Conservation (phyloP, 306 rosid genomes). For the Dryas alaskensis region DNA sequence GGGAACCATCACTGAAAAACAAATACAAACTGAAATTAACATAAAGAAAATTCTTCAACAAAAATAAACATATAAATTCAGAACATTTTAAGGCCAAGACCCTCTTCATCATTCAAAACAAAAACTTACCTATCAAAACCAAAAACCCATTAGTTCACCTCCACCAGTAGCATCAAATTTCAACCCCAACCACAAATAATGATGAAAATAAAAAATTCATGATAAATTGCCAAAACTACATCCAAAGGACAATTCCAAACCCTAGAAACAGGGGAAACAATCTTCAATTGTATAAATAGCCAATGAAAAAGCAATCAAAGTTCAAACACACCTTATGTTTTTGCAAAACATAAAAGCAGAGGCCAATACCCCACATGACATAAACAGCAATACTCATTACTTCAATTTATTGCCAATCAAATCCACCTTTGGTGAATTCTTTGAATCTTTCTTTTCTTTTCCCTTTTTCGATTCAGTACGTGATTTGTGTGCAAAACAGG, state of each 20-base stretch:
- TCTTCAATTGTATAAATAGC: constrained; percentile 13
- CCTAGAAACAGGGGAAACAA: constrained; percentile 18
- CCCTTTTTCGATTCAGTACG: neutral
- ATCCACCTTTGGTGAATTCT: constrained; percentile 39
- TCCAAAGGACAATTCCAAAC: constrained; percentile 9
- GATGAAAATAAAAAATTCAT: neutral
- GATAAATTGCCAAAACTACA: neutral
- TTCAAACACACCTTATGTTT: constrained; percentile 47
- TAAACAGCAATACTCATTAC: constrained; percentile 42
- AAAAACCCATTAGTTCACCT: constrained; percentile 23
- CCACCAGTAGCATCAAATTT: constrained; percentile 22
- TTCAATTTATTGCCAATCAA: constrained; percentile 32
- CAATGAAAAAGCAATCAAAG: neutral
- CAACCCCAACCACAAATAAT: constrained; percentile 7
- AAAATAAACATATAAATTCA: neutral
- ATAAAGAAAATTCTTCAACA: constrained; percentile 19
- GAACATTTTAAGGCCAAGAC: constrained; percentile 21
- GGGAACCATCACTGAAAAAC: neutral
- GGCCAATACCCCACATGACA: constrained; percentile 30
- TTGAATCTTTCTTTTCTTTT: constrained; percentile 17
- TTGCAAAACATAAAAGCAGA: constrained; percentile 46
- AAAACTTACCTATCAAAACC: constrained; percentile 1
- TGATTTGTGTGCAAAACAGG: constrained; percentile 10
- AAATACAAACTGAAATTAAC: constrained; percentile 1
- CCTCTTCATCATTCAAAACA: constrained; percentile 5